Base-by-base conservation (phyloP, 148 eudicot genomes). In the Vaccinium darrowii region DNA sequence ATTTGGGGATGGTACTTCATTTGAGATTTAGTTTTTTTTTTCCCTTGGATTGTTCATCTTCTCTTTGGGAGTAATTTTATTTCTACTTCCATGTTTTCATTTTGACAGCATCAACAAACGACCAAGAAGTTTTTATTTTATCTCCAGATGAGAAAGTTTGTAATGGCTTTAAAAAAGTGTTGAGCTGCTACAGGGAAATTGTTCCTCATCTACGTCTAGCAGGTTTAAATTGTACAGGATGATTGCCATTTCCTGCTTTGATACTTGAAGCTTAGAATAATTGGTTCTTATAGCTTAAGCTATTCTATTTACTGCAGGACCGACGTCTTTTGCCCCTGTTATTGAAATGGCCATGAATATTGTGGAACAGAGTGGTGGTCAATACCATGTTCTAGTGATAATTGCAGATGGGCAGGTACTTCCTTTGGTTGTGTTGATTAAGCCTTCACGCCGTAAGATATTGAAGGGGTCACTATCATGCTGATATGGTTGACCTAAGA, bases 391-490 rank as follows among this genome's bases (percentile, higher is more conserved):
- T 81, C 81, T 97, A 54, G 62, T 97, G 36, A 92, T 97, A 33
- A 95, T 97, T 88, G 99, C 99, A 51, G 99, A 97, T 90, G 99
- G 99, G 23, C 99, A 96, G 98, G 99, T 94, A 90, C 63, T 21
- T 80, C 30, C 57, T 49, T 77, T 30, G 54, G 19, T 52, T 79
- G 2, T 78, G 43, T 79, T 30, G 39, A 54, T 13, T 5, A 52
- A 57, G 15, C 63, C 15, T 58, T 30, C 63, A 60, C 2, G 49
- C 51, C 0, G 71, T 43, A 36, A 67, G 84, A 82, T 82, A 65
- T 65, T 10, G 9, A 52, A 51, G 0, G 30, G 30, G 63, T 21
- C 36, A 19, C 21, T 21, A 8, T 71, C 78, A 8, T 65, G 76
- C 47, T 82, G 43, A 67, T 9, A 16, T 18, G 78, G 52, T 27